Base-by-base conservation (phyloP, 805 yeast genomes). In the Komagataella phaffii region DNA sequence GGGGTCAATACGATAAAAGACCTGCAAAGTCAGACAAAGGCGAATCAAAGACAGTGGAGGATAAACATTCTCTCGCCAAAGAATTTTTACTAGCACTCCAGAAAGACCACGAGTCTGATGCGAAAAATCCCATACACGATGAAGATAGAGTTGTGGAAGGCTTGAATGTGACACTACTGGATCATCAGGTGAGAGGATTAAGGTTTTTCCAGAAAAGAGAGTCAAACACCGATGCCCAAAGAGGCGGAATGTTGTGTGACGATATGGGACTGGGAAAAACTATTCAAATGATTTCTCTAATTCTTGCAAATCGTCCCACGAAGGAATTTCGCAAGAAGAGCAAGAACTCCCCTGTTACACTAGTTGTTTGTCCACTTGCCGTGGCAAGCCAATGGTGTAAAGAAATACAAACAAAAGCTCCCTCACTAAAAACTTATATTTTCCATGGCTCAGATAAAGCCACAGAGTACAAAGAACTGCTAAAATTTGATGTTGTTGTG, bases 241-340 rank as follows among this genome's bases (percentile, higher is more conserved):
- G 69, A 52, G 86, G 86, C 24, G 87, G 85, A 3, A 50, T 81
- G n/a, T 67, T 87, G 45, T 87, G 93, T 60, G 96, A 87, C 62
- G 95, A 85, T 65, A 88, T 88, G 96, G 96, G 96, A 17, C 69
- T 88, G 14, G 96, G 96, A 50, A 88, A 88, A 60, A 88, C 96
- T 0, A 78, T 88, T 49, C 96, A 88, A 65, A 78, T 86, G 12
- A 69, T 81, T 46, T 84, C 93, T 0, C 67, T 88, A 54, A 69
- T 73, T 56, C 56, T 70, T 19, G 64, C 67, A 5, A 67, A 71
- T 53, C 49, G 45, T 19, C 55, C 61, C 2, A 24, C 51, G n/a
- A 56, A 53, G 14, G 55, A 21, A 10, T 47, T 30, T 45, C 23
- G 50, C 4, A 18, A 45, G 30, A 18, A 36, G 30, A 21, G 51